Evolutionary conservation across 805 yeast species (phyloP).

Genomic region (Wickerhamiella alocasiicola): DNA sequence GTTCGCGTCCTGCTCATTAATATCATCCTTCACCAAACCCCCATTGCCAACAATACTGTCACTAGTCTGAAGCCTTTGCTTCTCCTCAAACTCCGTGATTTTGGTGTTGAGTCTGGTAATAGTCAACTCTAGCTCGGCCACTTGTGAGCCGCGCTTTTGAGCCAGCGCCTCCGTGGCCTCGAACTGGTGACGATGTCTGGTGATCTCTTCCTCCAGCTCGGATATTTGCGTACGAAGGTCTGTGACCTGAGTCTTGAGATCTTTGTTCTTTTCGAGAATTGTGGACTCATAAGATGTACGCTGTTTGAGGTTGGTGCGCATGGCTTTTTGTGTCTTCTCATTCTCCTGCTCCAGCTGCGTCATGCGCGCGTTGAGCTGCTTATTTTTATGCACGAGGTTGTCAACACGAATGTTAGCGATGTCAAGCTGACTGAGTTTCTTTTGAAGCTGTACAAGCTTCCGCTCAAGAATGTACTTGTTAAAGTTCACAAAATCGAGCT

Average conservation of each 20-base stretch:
- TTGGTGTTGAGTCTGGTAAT: constrained; percentile 9
- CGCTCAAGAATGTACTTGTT: constrained; percentile 37
- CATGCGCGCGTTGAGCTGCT: constrained; percentile 22
- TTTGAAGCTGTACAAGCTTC: constrained; percentile 27
- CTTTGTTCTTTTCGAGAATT: constrained; percentile 26
- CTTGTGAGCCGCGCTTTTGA: constrained; percentile 23
- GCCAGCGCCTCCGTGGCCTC: constrained; percentile 26
- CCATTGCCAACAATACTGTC: not conserved
- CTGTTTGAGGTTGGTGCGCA: constrained; percentile 26
- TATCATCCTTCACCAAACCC: constrained; percentile 6
- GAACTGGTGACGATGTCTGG: constrained; percentile 23
- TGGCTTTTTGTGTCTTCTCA: constrained; percentile 24
- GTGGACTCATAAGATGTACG: constrained; percentile 29
- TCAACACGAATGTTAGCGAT: constrained; percentile 25
- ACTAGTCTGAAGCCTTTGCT: constrained; percentile 3
- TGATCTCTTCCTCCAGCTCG: constrained; percentile 20
- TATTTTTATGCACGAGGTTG: constrained; percentile 23
- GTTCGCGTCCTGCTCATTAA: not conserved
- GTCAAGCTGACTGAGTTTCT: constrained; percentile 23
- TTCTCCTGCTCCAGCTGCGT: constrained; percentile 23
- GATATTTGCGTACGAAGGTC: constrained; percentile 20
- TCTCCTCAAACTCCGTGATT: constrained; percentile 13
- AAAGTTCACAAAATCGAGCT: constrained; percentile 46
- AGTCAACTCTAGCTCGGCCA: constrained; percentile 19
- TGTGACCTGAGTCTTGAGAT: constrained; percentile 22